These are phyloP conservation scores for Nothopassalora personata DNA, from an alignment of 2,329 filamentous ascomycete species.

Conservation along the genomic window DNA sequence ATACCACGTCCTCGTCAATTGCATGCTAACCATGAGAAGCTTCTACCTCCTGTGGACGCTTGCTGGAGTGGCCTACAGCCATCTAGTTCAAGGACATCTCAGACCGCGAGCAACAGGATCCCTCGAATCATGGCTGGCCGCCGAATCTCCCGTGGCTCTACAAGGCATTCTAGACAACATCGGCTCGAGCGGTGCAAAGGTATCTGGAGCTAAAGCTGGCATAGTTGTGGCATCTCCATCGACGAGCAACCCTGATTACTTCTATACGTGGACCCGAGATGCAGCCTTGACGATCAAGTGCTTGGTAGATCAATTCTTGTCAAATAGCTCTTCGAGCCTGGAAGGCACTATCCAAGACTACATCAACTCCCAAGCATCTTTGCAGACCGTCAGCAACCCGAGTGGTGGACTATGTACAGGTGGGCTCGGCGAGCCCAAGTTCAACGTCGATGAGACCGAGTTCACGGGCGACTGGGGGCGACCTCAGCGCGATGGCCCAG, in stretches of 20 bases:
- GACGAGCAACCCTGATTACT: constrained; percentile 56
- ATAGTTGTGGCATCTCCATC: constrained; percentile 54
- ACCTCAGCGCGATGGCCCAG: constrained; percentile 74
- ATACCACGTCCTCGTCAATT: background rate
- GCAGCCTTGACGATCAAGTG: constrained; percentile 64
- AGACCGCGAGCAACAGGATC: constrained; percentile 16
- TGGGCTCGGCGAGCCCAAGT: constrained; percentile 69
- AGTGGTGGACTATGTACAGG: constrained; percentile 53
- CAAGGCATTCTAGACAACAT: constrained; percentile 53
- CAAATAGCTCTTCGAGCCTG: constrained; percentile 51
- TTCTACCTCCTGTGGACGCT: constrained; percentile 10
- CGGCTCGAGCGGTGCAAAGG: constrained; percentile 47
- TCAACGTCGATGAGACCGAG: constrained; percentile 56
- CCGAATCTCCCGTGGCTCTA: constrained; percentile 45
- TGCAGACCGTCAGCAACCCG: constrained; percentile 65
- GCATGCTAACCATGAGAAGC: constrained; percentile 8
- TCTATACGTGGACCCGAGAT: constrained; percentile 74
- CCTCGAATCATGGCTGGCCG: constrained; percentile 35
- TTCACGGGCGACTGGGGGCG: constrained; percentile 59
- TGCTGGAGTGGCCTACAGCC: constrained; percentile 2
- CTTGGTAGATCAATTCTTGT: constrained; percentile 61
- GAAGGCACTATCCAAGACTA: constrained; percentile 62
- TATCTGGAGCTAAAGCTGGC: constrained; percentile 45
- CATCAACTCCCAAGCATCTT: constrained; percentile 59
- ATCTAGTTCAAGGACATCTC: constrained; percentile 10